Evolutionary conservation across 1,284 basidiomycete genomes (phyloP).

Genomic region (Melampsora larici-populina): DNA sequence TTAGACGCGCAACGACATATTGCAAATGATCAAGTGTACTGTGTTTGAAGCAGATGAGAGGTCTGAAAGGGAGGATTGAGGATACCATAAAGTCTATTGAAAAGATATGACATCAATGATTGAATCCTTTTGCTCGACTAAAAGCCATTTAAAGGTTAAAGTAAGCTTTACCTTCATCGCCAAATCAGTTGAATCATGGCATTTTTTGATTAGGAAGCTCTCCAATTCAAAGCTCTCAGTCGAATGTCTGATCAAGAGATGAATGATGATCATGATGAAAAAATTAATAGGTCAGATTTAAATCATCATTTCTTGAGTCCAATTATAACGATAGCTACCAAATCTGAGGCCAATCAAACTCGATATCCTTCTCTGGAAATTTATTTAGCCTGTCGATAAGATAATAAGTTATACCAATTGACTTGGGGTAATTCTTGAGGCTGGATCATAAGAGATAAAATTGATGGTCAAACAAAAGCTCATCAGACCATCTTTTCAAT

Average conservation of each 20-base stretch:
- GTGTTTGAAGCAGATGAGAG: slow-evolving; percentile 60
- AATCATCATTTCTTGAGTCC: background rate
- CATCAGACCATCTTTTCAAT: background rate
- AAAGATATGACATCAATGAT: background rate
- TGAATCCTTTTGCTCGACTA: background rate
- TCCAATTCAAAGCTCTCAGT: slow-evolving; percentile 85
- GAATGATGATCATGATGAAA: slow-evolving; percentile 56
- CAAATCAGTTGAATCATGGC: slow-evolving; percentile 83
- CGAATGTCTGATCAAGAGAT: slow-evolving; percentile 83
- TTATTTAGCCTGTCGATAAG: slow-evolving; percentile 75
- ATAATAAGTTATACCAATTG: slow-evolving; percentile 94
- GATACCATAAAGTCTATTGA: slow-evolving; percentile 86
- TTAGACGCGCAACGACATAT: slow-evolving; percentile 91
- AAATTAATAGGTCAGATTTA: background rate
- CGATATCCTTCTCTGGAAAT: slow-evolving; percentile 73
- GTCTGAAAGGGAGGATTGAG: slow-evolving; percentile 90
- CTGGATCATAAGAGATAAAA: background rate
- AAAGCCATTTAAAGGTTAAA: background rate
- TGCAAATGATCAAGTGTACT: slow-evolving; percentile 77
- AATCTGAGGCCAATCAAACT: slow-evolving; percentile 94
- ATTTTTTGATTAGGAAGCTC: slow-evolving; percentile 79
- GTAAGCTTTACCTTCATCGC: slow-evolving; percentile 65
- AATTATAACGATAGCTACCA: slow-evolving; percentile 61
- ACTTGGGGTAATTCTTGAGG: slow-evolving; percentile 80
- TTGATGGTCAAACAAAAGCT: background rate